A percentile compares a stretch with the other conserved stretches of the same genome.
Evolutionary conservation across 495 filamentous ascomycete species (phyloP).

Genomic region (Penicillium antarcticum): DNA sequence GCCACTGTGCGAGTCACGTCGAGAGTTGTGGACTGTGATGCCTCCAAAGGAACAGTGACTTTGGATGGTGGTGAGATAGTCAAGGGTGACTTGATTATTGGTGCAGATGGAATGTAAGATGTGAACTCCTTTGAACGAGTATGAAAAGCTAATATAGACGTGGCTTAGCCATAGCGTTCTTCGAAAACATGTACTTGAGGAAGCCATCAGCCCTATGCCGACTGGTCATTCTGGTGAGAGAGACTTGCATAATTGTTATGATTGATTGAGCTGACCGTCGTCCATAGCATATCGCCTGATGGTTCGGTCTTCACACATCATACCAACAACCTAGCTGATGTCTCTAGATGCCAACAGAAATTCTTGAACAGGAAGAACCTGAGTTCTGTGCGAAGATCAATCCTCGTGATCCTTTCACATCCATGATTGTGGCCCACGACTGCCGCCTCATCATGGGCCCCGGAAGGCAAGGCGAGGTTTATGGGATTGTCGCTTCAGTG

Average conservation of each 20-base stretch:
- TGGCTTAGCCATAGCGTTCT: conserved; percentile 13
- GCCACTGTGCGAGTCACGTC: conserved; percentile 11
- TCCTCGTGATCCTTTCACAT: conserved; percentile 19
- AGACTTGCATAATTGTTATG: not conserved
- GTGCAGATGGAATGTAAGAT: conserved; percentile 45
- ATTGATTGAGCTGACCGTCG: not conserved
- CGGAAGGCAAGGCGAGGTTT: conserved; percentile 19
- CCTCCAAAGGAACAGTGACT: conserved; percentile 13
- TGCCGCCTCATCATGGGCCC: conserved; percentile 23
- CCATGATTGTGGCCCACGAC: conserved; percentile 20
- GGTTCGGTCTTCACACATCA: conserved; percentile 3
- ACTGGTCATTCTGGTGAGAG: conserved; percentile 23
- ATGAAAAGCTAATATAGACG: not conserved
- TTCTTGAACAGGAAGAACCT: conserved; percentile 14
- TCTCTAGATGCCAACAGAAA: conserved; percentile 14
- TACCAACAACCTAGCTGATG: not conserved
- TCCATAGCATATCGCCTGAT: conserved; percentile 21
- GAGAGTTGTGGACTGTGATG: conserved; percentile 17
- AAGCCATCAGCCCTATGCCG: conserved; percentile 5
- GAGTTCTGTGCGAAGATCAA: conserved; percentile 25
- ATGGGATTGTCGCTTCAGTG: conserved; percentile 18
- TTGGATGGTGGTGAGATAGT: conserved; percentile 23
- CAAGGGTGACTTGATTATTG: conserved; percentile 36
- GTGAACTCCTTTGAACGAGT: not conserved
- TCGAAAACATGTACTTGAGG: conserved; percentile 10